phyloP scores from a whole-genome alignment of 2,329 filamentous ascomycete species.

The Coniochaeta pulveracea region DNA sequence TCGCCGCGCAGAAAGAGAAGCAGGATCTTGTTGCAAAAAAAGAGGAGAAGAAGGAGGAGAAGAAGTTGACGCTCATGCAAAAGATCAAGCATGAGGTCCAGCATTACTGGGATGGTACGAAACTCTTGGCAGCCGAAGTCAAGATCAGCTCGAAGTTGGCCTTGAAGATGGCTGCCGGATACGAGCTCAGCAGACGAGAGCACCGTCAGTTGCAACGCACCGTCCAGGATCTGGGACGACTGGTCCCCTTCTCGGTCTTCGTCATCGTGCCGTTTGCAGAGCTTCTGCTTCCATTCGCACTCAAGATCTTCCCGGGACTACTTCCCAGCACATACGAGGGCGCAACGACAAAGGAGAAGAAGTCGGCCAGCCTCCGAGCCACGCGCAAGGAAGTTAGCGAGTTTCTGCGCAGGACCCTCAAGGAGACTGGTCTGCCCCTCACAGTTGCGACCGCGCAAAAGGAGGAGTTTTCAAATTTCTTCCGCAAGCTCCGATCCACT shows the following conservation, averaged over 20 bases:
- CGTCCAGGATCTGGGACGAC: slow-evolving; percentile 80
- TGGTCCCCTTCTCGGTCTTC: slow-evolving; percentile 95
- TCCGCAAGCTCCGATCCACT: slow-evolving; percentile 87
- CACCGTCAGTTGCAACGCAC: slow-evolving; percentile 87
- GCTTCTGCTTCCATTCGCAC: slow-evolving; percentile 77
- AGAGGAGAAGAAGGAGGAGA: slow-evolving; percentile 47
- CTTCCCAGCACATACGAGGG: slow-evolving; percentile 95
- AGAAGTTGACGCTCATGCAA: slow-evolving; percentile 81
- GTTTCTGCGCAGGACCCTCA: slow-evolving; percentile 79
- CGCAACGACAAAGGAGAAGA: slow-evolving; percentile 80
- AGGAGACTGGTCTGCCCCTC: slow-evolving; percentile 85
- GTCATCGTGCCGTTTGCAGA: slow-evolving; percentile 95
- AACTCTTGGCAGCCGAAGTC: slow-evolving; percentile 83
- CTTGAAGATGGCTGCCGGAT: slow-evolving; percentile 94
- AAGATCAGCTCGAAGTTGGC: slow-evolving; percentile 85
- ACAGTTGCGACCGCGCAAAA: slow-evolving; percentile 75
- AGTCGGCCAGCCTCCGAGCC: slow-evolving; percentile 67
- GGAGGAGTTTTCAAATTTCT: slow-evolving; percentile 93
- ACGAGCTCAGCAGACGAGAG: slow-evolving; percentile 90
- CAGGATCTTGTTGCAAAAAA: slow-evolving; percentile 23
- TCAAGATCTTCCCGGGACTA: slow-evolving; percentile 94
- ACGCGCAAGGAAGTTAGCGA: slow-evolving; percentile 89
- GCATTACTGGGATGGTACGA: slow-evolving; percentile 98
- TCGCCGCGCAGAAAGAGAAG: slow-evolving; percentile 53
- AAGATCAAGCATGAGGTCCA: slow-evolving; percentile 89